Conservation (phyloP, 2,329 filamentous ascomycete species). For the Neoarthrinium moseri region DNA sequence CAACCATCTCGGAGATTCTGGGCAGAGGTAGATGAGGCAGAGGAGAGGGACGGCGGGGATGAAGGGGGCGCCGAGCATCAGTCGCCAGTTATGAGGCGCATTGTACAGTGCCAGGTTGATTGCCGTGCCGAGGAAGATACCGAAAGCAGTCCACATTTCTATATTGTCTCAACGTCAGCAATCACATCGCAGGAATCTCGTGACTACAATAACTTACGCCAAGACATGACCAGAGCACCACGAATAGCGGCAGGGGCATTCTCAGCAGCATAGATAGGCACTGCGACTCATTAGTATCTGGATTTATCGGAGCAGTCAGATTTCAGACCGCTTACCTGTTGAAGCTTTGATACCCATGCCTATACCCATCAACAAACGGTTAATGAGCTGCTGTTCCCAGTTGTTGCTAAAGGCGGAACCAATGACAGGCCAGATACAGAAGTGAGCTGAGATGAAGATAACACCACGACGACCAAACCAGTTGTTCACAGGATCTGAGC, state of each 20-base stretch:
- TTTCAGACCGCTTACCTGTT: constrained; percentile 40
- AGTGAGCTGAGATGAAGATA: constrained; percentile 73
- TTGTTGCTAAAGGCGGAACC: constrained; percentile 69
- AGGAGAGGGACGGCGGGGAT: constrained; percentile 58
- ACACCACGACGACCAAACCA: constrained; percentile 63
- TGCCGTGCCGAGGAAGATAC: constrained; percentile 60
- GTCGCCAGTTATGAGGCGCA: constrained; percentile 32
- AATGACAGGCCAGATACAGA: constrained; percentile 68
- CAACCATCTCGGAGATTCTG: constrained; percentile 64
- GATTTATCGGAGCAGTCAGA: constrained; percentile 8
- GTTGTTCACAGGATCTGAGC: constrained; percentile 60
- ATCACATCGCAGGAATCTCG: too few relatives aligned
- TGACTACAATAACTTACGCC: constrained; percentile 51
- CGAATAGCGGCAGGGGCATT: constrained; percentile 68
- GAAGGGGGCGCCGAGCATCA: constrained; percentile 54
- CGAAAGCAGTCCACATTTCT: constrained; percentile 62
- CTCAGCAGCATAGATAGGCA: constrained; percentile 76
- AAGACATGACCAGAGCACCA: constrained; percentile 79
- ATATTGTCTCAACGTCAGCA: too few relatives aligned
- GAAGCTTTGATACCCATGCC: constrained; percentile 75
- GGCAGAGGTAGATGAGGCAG: constrained; percentile 62
- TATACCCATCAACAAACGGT: constrained; percentile 72
- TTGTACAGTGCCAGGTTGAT: constrained; percentile 54
- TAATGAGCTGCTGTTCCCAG: constrained; percentile 70
- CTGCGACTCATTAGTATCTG: constrained; percentile 32